Conservation (phyloP, 2,329 filamentous ascomycete genomes). For the Fusarium coffeatum region DNA sequence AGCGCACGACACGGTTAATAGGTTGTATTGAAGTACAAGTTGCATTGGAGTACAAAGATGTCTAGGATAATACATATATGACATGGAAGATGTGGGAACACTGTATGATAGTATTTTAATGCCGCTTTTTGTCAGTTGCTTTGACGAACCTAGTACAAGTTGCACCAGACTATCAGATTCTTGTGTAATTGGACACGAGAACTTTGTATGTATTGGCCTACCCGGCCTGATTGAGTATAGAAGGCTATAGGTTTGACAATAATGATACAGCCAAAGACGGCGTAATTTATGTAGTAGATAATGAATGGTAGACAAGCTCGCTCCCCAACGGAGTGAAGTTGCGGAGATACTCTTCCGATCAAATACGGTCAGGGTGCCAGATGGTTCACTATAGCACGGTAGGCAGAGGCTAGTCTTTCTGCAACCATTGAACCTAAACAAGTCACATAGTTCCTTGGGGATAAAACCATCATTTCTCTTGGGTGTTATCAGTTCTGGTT, state of each 20-base stretch:
- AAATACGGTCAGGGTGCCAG: neutral
- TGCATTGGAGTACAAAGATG: conserved; percentile 30
- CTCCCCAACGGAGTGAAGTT: neutral
- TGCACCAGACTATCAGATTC: neutral
- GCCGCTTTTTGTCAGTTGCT: conserved; percentile 34
- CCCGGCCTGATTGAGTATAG: neutral
- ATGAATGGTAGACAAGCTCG: neutral
- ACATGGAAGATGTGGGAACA: conserved; percentile 30
- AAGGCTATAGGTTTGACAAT: neutral
- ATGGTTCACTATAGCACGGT: neutral
- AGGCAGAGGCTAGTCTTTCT: neutral
- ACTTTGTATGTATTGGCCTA: neutral
- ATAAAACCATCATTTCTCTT: neutral
- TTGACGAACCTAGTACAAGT: neutral
- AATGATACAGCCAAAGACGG: neutral
- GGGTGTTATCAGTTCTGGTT: neutral
- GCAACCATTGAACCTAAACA: neutral
- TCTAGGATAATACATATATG: conserved; percentile 41
- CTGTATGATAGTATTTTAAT: conserved; percentile 48
- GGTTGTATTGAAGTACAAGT: conserved; percentile 36
- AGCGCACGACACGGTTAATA: conserved; percentile 68
- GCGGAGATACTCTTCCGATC: neutral
- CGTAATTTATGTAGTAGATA: neutral
- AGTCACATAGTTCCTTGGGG: neutral
- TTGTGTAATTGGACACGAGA: neutral